Conservation (phyloP, 2,329 filamentous ascomycete species). For the Ophiocordyceps camponoti-floridani region DNA sequence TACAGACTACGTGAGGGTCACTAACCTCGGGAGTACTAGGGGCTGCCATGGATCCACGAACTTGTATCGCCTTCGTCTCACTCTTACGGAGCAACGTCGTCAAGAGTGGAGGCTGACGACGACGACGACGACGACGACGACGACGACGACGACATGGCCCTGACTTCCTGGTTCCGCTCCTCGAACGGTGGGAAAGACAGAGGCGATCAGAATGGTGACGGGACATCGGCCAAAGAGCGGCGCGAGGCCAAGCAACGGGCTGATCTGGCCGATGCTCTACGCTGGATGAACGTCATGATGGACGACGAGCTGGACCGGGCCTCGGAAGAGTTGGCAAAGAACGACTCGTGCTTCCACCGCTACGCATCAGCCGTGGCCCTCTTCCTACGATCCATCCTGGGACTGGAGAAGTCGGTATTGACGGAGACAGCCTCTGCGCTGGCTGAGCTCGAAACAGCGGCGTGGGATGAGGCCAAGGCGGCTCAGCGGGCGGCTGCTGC, state of each 20-base stretch:
- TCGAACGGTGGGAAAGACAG: slow-evolving; percentile 7
- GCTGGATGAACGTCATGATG: slow-evolving; percentile 56
- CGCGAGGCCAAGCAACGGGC: slow-evolving; percentile 21
- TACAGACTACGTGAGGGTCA: no score
- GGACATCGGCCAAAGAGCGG: slow-evolving; percentile 6
- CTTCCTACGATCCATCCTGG: slow-evolving; percentile 73
- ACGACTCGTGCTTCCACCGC: slow-evolving; percentile 73
- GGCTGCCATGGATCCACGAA: no score
- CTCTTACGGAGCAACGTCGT: no score
- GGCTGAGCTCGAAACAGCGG: slow-evolving; percentile 55
- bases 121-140: background rate
- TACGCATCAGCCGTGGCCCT: slow-evolving; percentile 65
- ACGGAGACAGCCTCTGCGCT: slow-evolving; percentile 59
- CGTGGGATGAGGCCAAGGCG: slow-evolving; percentile 58
- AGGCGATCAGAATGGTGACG: slow-evolving; percentile 5
- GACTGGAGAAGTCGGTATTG: slow-evolving; percentile 87
- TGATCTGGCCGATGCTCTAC: slow-evolving; percentile 41
- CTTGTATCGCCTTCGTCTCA: no score
- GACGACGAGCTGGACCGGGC: slow-evolving; percentile 81
- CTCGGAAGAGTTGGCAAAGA: slow-evolving; percentile 51
- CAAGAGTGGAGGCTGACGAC: no score
- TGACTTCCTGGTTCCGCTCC: background rate
- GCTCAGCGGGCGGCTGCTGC: slow-evolving; percentile 43
- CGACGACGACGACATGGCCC: background rate
- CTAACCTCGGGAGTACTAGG: no score